Evolutionary conservation across 345 rosid genomes (phyloP).

Genomic region (Brassica incana): DNA sequence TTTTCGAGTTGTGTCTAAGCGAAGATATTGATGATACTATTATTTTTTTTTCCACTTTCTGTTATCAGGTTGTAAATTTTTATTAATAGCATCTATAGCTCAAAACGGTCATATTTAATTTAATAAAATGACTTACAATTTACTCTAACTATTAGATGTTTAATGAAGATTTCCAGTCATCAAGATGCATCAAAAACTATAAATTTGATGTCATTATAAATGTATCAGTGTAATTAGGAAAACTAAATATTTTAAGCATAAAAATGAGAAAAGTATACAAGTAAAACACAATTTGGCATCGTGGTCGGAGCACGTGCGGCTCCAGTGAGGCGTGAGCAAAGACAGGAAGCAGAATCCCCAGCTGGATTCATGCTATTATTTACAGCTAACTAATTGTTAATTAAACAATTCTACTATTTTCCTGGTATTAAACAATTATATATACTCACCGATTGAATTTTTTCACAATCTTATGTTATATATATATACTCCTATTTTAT

Average conservation of each 20-base stretch:
- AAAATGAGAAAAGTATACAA: neutral
- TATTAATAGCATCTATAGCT: neutral
- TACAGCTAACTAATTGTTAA: neutral
- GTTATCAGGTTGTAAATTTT: neutral
- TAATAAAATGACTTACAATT: neutral
- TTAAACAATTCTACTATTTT: neutral
- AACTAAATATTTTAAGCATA: neutral
- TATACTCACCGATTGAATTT: neutral
- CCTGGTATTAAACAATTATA: neutral
- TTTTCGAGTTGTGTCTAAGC: neutral
- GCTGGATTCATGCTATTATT: conserved; percentile 20
- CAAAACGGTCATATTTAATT: neutral
- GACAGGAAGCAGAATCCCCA: conserved; percentile 37
- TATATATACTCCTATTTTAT: neutral
- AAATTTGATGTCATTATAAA: neutral
- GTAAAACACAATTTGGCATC: conserved; percentile 7
- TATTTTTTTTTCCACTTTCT: neutral
- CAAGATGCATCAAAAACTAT: neutral
- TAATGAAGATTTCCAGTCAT: neutral
- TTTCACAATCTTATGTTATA: neutral
- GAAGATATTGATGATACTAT: neutral
- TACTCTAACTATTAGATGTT: neutral
- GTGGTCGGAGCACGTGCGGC: conserved; percentile 46
- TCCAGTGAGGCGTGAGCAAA: conserved; percentile 48
- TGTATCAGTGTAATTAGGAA: conserved; percentile 2